Evolutionary conservation across 192 early-diverging fungal genomes (phyloP).

Genomic region (Coemansia sp.): DNA sequence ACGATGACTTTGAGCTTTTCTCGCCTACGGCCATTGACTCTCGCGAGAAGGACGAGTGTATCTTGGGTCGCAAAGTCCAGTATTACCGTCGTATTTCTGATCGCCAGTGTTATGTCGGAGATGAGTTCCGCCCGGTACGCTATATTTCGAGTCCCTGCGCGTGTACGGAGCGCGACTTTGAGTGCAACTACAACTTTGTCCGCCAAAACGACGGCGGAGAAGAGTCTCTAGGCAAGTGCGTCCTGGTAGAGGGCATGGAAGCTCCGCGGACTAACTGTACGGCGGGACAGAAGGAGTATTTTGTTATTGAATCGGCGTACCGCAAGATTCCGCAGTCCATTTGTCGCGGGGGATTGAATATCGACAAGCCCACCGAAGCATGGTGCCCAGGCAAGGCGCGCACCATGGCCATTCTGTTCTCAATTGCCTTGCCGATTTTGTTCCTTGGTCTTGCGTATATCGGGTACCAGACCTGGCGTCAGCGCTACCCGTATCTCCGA

Average conservation of each 20-base stretch:
- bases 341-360: constrained; percentile 72
- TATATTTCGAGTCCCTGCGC: constrained; percentile 63
- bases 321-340: constrained; percentile 84
- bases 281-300: constrained; percentile 56
- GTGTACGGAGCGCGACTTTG: constrained; percentile 80
- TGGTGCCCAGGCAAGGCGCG: constrained; percentile 67
- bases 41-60: constrained; percentile 55
- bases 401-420: constrained; percentile 39
- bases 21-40: constrained; percentile 49
- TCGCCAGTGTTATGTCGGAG: constrained; percentile 72
- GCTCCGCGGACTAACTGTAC: constrained; percentile 60
- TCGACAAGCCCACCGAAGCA: constrained; percentile 57
- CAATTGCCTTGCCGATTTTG: constrained; percentile 32
- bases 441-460: constrained; percentile 40
- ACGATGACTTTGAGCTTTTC: constrained; percentile 74
- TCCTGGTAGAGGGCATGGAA: constrained; percentile 59
- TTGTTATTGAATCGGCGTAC: constrained; percentile 79
- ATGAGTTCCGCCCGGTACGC: constrained; percentile 62
- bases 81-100: constrained; percentile 73
- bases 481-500: constrained; percentile 42
- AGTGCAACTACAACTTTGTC: constrained; percentile 89
- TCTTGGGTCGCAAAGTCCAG: constrained; percentile 66
- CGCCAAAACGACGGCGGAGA: constrained; percentile 47
- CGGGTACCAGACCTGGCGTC: constrained; percentile 41
- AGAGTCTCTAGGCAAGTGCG: constrained; percentile 56